phyloP scores from a whole-genome alignment of 108 stramenopile species.

The Fragilariopsis cylindrus region DNA sequence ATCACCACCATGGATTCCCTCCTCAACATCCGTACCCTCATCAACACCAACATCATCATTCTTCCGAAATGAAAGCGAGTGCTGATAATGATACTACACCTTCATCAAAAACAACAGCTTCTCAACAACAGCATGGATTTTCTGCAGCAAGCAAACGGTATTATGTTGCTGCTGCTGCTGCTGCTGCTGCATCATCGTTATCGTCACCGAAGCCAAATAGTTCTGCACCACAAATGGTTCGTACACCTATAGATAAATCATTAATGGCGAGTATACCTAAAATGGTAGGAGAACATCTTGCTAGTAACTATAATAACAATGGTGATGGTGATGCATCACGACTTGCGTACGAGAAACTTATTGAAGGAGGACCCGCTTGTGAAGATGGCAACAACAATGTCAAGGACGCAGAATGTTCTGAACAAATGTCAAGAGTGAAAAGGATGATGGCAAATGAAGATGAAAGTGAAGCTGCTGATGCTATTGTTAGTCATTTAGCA shows the following conservation, averaged over 20 bases:
- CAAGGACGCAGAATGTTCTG: conserved; percentile 28
- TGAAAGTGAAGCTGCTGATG: conserved; percentile 31
- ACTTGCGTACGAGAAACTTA: conserved; percentile 24
- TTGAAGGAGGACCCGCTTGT: conserved; percentile 18
- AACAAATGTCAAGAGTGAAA: conserved; percentile 46
- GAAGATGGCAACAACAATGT: conserved; percentile 15
- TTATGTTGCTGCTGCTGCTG: neutral
- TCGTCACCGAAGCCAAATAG: neutral
- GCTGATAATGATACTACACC: neutral
- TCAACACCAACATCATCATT: neutral
- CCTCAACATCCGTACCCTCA: neutral
- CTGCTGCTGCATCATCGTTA: too few relatives aligned
- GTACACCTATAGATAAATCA: conserved; percentile 1
- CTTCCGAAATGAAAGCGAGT: neutral
- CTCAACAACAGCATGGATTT: neutral
- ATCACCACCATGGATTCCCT: neutral
- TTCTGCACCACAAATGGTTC: neutral
- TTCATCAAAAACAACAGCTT: neutral
- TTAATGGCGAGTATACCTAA: neutral
- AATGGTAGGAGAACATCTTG: neutral
- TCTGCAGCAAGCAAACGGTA: neutral
- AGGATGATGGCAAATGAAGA: conserved; percentile 41
- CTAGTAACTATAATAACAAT: neutral
- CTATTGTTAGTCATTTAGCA: conserved; percentile 25
- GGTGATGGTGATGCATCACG: conserved; percentile 19